Percentiles rank a stretch among this genome's conserved stretches.
These are phyloP conservation scores for Coprinellus micaceus DNA, from an alignment of 768 basidiomycete genomes.

Conservation along the genomic window DNA sequence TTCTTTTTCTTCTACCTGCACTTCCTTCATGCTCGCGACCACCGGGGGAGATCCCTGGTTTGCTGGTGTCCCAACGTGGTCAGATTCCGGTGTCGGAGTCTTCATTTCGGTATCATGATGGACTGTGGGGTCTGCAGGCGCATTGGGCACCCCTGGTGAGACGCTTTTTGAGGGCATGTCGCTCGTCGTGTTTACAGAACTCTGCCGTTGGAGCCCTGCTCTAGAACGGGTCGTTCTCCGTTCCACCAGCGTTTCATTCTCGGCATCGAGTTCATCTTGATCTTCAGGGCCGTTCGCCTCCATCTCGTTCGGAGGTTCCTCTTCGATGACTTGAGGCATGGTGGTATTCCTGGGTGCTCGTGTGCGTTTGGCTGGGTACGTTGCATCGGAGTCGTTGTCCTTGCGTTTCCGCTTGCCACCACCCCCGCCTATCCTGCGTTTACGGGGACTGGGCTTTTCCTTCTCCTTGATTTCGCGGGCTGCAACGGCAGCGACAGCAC, in stretches of 20 bases:
- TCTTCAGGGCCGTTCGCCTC: not conserved
- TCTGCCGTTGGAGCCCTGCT: not conserved
- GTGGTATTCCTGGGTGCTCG: constrained; percentile 44
- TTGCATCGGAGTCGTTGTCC: constrained; percentile 59
- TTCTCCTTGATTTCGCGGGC: constrained; percentile 29
- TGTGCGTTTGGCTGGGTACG: constrained; percentile 70
- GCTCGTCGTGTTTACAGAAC: not conserved
- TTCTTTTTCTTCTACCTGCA: not conserved
- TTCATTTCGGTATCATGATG: not conserved
- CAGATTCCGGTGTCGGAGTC: not conserved
- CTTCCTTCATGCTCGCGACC: not conserved
- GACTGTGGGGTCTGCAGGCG: not conserved
- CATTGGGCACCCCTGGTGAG: not conserved
- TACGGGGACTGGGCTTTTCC: constrained; percentile 49
- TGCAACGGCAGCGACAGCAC: constrained; percentile 31
- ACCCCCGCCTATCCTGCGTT: constrained; percentile 34
- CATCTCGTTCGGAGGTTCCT: not conserved
- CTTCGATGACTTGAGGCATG: not conserved
- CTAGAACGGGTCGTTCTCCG: constrained; percentile 1
- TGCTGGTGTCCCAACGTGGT: not conserved
- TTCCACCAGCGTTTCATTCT: not conserved
- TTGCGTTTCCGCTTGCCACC: constrained; percentile 50
- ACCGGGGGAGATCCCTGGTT: not conserved
- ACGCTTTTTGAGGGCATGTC: not conserved
- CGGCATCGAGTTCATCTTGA: not conserved